Base-by-base conservation (phyloP, 805 yeast species). In the Wickerhamomyces chambardii region DNA sequence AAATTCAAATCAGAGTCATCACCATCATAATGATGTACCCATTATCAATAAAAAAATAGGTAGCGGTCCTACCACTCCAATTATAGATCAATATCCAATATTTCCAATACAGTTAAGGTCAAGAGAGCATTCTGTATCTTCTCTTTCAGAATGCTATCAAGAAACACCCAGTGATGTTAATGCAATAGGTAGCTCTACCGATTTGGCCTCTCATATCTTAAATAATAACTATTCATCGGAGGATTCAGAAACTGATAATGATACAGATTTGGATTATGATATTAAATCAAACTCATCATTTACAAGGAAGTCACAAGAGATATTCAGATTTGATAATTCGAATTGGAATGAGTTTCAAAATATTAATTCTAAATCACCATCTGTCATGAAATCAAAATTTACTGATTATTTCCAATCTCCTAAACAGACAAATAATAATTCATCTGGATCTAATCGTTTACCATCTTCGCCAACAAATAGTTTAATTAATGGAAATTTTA, bases 231-330 rank as follows among this genome's bases (percentile, higher is more conserved):
- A 30, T 16, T 36, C 39, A 3, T 21, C 34, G 6, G 47, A 41
- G 6, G 39, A 38, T 11, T 24, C 15, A 24, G 24, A 15, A 42
- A 38, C 15, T 6, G 49, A 47, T 16, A 27, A 41, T 1, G 48
- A 47, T 15, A 41, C 45, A 5, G 45, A 42, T 33, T 15, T 22
- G 12, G 45, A 42, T 19, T 14, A 31, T 3, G 43, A 42, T 14
- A 26, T 33, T 11, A 12, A 43, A 38, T 8, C 21, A 26, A 32
- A 11, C 22, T 32, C 17, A 33, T 36, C 5, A 21, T 40, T 39
- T 17, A 29, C 31, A 6, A 31, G 36, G 31, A 37, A 31, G 16
- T 42, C 48, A 10, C 31, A 36, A 6, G 46, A 43, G 16, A 8
- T 45, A 17, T 41, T 45, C 25, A 40, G 31, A 15, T 19, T 37